phyloP scores from a whole-genome alignment of 148 eudicot genomes.

The Rhododendron ferrugineum region DNA sequence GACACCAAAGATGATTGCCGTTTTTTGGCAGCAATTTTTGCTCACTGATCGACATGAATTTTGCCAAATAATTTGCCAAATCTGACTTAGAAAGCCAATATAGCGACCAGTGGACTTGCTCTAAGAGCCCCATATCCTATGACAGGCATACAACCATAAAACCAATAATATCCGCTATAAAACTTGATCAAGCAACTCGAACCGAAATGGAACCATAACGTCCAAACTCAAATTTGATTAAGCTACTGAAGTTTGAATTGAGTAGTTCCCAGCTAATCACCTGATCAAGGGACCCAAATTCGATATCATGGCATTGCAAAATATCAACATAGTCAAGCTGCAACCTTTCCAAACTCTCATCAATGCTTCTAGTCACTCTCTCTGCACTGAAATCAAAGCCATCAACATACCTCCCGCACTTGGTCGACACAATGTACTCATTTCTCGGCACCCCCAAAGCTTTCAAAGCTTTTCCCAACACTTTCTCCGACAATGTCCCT shows the following conservation, averaged over 20 bases:
- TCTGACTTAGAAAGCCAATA: not conserved
- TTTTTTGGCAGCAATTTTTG: not conserved
- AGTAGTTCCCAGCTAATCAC: constrained; percentile 24
- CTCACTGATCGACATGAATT: not conserved
- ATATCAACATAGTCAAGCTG: constrained; percentile 97
- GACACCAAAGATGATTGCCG: not conserved
- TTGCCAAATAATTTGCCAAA: not conserved
- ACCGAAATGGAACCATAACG: not conserved
- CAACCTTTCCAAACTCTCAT: constrained; percentile 90
- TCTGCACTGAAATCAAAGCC: constrained; percentile 97
- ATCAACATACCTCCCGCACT: constrained; percentile 84
- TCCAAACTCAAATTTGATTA: not conserved
- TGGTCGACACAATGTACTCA: constrained; percentile 82
- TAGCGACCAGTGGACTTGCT: not conserved
- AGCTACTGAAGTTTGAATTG: not conserved
- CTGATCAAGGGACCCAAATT: constrained; percentile 95
- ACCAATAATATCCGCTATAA: not conserved
- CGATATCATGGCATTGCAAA: constrained; percentile 95
- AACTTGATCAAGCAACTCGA: not conserved
- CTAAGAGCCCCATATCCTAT: not conserved
- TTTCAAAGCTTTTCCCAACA: constrained; percentile 76
- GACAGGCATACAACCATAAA: not conserved
- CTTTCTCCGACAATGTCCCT: constrained; percentile 83
- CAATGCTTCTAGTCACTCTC: constrained; percentile 90
- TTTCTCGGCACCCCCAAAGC: constrained; percentile 77